Percentiles rank a stretch among this genome's conserved stretches.
Evolutionary conservation across 1,284 basidiomycete species (phyloP).

Genomic region (Sanghuangporus sanghuang): DNA sequence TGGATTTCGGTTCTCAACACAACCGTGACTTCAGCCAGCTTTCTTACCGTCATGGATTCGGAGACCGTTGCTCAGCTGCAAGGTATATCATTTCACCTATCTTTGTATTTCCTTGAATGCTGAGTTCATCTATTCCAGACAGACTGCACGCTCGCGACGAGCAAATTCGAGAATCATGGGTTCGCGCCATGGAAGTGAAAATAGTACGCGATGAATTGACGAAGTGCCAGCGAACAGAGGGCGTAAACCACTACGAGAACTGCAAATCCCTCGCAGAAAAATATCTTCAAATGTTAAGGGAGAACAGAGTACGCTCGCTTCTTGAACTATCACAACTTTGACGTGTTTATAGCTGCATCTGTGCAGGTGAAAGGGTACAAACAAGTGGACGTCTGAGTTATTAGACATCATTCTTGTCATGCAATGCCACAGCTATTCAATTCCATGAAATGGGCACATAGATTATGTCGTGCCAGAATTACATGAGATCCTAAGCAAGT

Average conservation of each 20-base stretch:
- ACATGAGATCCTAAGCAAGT: neutral
- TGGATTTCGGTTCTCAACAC: neutral
- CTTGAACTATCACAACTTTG: neutral
- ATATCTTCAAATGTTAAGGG: conserved; percentile 78
- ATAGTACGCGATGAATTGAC: conserved; percentile 87
- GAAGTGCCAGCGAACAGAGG: conserved; percentile 90
- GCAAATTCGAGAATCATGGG: conserved; percentile 88
- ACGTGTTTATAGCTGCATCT: neutral
- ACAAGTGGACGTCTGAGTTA: conserved; percentile 33
- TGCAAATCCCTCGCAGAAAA: conserved; percentile 86
- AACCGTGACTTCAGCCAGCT: neutral
- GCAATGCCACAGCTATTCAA: neutral
- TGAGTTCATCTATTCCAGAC: neutral
- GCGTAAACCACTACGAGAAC: conserved; percentile 87
- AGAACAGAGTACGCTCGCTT: conserved; percentile 70
- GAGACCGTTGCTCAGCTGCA: conserved; percentile 9
- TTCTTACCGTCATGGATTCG: conserved; percentile 5
- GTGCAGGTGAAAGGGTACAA: conserved; percentile 51
- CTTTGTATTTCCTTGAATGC: too few species aligned
- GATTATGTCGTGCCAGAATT: neutral
- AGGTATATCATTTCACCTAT: neutral
- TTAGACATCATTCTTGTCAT: neutral
- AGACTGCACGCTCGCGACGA: conserved; percentile 57
- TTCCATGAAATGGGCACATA: neutral
- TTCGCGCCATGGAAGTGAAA: conserved; percentile 90